These are phyloP conservation scores for Cladosporium sp. DNA, from an alignment of 2,329 filamentous ascomycete species.

Conservation along the genomic window DNA sequence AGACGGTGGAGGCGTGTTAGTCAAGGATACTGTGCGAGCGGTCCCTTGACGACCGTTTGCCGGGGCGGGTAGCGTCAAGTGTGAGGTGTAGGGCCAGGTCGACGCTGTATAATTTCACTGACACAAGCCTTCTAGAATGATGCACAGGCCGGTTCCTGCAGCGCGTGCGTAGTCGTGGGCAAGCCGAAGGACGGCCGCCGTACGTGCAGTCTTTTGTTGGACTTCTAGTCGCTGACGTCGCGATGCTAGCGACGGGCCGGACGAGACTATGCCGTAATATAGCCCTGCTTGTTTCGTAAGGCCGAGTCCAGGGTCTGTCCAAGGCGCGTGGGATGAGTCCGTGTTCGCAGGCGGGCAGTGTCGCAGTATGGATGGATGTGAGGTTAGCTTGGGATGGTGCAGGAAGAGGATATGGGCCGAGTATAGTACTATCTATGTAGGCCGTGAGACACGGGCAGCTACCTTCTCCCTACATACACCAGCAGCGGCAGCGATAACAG, in stretches of 20 bases:
- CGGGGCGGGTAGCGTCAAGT: conserved; percentile 12
- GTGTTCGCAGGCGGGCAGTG: conserved; percentile 8
- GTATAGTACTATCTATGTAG: neutral
- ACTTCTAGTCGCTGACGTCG: conserved; percentile 18
- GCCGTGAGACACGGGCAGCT: neutral
- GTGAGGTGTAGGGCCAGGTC: neutral
- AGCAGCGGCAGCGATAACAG: neutral
- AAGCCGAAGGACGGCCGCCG: conserved; percentile 20
- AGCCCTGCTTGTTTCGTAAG: neutral
- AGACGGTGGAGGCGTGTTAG: conserved; percentile 16
- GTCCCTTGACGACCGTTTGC: conserved; percentile 11
- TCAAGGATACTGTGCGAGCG: conserved; percentile 14
- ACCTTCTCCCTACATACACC: neutral
- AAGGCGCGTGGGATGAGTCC: conserved; percentile 13
- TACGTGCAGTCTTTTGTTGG: conserved; percentile 3
- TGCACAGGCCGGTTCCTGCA: conserved; percentile 22
- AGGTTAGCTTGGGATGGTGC: neutral
- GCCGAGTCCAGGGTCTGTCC: conserved; percentile 12
- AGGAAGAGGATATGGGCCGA: neutral
- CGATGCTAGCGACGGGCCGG: conserved; percentile 15
- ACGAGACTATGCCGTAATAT: conserved; percentile 13
- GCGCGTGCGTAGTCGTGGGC: conserved; percentile 17
- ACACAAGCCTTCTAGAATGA: conserved; percentile 20
- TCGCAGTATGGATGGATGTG: neutral
- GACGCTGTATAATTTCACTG: neutral